Evolutionary conservation across 768 basidiomycete genomes (phyloP), one percentile per base, ranked within the genome.

Genomic region (Trametes meyenii): DNA sequence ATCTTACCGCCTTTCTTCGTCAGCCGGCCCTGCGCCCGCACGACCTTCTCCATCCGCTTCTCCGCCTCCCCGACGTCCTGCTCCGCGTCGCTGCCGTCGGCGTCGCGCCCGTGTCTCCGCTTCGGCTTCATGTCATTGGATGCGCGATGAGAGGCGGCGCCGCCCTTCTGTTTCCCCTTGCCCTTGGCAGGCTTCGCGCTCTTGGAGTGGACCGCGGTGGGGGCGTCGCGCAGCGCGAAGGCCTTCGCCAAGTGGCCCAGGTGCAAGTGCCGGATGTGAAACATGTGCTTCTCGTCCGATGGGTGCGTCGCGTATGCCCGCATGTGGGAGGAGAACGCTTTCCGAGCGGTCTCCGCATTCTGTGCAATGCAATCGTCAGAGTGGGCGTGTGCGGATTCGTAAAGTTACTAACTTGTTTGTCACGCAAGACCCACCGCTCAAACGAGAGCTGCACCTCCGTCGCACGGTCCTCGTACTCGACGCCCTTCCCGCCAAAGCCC

Each of bases 271-370:
- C 90, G 90, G 61, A 98, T 87, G 74, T 98, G 96, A 79, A 99
- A 99, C 54, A 98, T 92, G 65, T 94, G 88, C 70, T 98, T 99
- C 74, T 98, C 97, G 62, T 88, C 87, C 16, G 90, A 84, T 0
- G 97, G 96, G 76, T 99, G 97, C 0, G 97, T 99, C 33, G 97
- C 90, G 74, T 98, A 99, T 0, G 97, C 97, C 55, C 96, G 85
- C 79, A 98, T 87, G 73, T 96, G 94, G 0, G 96, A 97, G 38
- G 86, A 79, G 77, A 89, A 99, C 0, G 95, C 97, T 67, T 83
- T 89, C 29, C 92, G 85, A 17, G 97, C 94, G 16, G 88, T 72
- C 14, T 81, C 79, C 13, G 85, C 79, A 69, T 96, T 88, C 97
- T 98, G 62, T 2, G 61, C 52, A 54, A 14, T 59, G 16, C 23